Conservation (phyloP, 768 basidiomycete species). For the Lactarius trivialis region DNA sequence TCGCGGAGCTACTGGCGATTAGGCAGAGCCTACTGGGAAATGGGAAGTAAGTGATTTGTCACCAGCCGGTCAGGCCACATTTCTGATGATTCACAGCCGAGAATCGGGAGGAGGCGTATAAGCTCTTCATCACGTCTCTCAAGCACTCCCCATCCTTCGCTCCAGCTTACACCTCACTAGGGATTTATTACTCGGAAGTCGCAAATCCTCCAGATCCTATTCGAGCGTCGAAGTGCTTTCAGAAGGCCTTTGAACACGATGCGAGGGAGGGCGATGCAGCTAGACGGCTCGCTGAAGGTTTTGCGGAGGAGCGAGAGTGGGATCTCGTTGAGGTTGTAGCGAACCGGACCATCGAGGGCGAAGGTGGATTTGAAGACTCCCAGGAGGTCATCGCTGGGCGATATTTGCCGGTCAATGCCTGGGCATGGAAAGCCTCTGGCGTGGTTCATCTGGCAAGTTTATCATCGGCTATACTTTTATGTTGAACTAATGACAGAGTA, state of each 20-base stretch:
- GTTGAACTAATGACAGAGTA: slow-evolving; percentile 28
- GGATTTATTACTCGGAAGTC: slow-evolving; percentile 76
- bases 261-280: slow-evolving; percentile 84
- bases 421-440: slow-evolving; percentile 98
- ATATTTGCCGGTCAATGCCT: slow-evolving; percentile 74
- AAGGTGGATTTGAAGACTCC: slow-evolving; percentile 59
- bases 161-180: slow-evolving; percentile 90
- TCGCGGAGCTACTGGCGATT: slow-evolving; percentile 84
- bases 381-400: slow-evolving; percentile 38
- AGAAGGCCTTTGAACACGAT: slow-evolving; percentile 97
- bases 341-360: slow-evolving; percentile 84
- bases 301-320: slow-evolving; percentile 93
- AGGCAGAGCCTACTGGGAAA: slow-evolving; percentile 68
- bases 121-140: slow-evolving; percentile 71
- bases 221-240: slow-evolving; percentile 91
- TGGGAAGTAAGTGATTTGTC: slow-evolving; percentile 47
- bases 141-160: slow-evolving; percentile 73
- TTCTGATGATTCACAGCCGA: slow-evolving; percentile 32
- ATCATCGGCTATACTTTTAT: background rate
- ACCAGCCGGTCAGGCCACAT: background rate
- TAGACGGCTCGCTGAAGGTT: slow-evolving; percentile 73
- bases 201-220: slow-evolving; percentile 68
- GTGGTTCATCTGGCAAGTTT: slow-evolving; percentile 77
- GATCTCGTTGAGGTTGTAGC: slow-evolving; percentile 94
- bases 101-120: slow-evolving; percentile 61